Evolutionary conservation across 768 basidiomycete species (phyloP).

Genomic region (Plicaturopsis crispa): DNA sequence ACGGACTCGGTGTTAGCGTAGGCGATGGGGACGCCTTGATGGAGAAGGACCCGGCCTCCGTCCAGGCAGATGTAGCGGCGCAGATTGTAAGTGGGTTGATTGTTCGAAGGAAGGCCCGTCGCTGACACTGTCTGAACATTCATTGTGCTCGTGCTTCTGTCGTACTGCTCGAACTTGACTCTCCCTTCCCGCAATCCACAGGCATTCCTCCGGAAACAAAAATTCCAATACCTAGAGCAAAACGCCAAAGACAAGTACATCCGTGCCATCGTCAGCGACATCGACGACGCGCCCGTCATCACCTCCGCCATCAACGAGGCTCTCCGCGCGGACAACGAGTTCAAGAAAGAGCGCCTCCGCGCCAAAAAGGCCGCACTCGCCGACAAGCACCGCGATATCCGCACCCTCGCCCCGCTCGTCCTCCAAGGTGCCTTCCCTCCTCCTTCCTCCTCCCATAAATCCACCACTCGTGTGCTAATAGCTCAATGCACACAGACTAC

Average conservation of each 20-base stretch:
- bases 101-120: neutral
- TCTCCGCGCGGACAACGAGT: conserved; percentile 48
- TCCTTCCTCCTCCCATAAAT: neutral
- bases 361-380: conserved; percentile 53
- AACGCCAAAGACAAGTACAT: conserved; percentile 88
- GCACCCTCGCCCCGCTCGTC: conserved; percentile 56
- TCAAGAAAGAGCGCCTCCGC: conserved; percentile 66
- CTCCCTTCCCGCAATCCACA: conserved; percentile 16
- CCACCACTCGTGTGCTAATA: neutral
- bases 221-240: conserved; percentile 86
- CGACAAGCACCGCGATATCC: conserved; percentile 56
- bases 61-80: conserved; percentile 49
- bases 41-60: conserved; percentile 20
- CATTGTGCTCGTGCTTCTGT: too few species aligned
- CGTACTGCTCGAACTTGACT: neutral
- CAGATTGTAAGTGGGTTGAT: conserved; percentile 44
- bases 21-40: too few species aligned
- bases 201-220: conserved; percentile 74
- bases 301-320: conserved; percentile 75
- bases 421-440: conserved; percentile 45
- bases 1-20: neutral
- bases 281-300: conserved; percentile 74
- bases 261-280: conserved; percentile 78
- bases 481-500: conserved; percentile 39
- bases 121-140: conserved; percentile 6